These are phyloP conservation scores for Ananas comosus DNA, from an alignment of 176 grass and related monocot species.

Conservation along the genomic window DNA sequence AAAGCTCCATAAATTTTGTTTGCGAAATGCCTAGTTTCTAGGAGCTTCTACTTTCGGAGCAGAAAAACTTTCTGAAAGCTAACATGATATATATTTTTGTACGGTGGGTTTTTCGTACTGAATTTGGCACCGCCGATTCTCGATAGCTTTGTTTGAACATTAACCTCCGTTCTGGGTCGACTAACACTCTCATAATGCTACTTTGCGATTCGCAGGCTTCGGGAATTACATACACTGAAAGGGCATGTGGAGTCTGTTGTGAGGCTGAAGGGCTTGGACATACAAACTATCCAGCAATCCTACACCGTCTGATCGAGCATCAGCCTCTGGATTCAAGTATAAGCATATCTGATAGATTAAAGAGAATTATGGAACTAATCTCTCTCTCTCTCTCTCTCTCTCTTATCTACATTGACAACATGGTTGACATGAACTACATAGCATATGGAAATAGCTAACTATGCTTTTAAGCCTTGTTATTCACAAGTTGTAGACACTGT, in stretches of 20 bases:
- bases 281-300: constrained; percentile 64
- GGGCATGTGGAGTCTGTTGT: constrained; percentile 71
- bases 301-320: constrained; percentile 42
- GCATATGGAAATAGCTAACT: too few relatives aligned
- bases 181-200: not conserved
- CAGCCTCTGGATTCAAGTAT: too few relatives aligned
- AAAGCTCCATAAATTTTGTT: too few relatives aligned
- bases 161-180: not conserved
- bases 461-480: too few relatives aligned
- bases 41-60: too few relatives aligned
- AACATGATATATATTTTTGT: not conserved
- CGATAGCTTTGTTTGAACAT: not conserved
- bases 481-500: too few relatives aligned
- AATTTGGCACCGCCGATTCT: not conserved
- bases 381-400: too few relatives aligned
- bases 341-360: too few relatives aligned
- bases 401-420: too few relatives aligned
- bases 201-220: constrained; percentile 24
- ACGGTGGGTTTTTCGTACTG: not conserved
- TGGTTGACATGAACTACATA: too few relatives aligned
- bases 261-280: constrained; percentile 63
- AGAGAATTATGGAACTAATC: too few relatives aligned
- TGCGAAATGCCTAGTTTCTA: too few relatives aligned
- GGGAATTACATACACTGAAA: constrained; percentile 60
- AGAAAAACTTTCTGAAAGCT: not conserved